Conservation (phyloP, 371 early-diverging fungal genomes). For the Syncephalastrum racemosum region DNA sequence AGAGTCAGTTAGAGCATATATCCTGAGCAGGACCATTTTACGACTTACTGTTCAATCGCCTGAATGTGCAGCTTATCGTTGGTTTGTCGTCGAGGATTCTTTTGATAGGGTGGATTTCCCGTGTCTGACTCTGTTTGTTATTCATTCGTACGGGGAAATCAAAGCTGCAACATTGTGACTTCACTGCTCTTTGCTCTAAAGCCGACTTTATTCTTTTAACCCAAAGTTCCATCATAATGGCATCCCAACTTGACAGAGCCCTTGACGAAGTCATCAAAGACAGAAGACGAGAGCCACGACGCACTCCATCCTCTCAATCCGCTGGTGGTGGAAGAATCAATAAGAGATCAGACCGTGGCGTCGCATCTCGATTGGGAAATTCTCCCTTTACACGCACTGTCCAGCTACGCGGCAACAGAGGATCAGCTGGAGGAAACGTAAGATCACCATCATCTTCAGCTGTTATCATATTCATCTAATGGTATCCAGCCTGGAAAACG, state of each 20-base stretch:
- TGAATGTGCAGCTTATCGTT: too few species aligned
- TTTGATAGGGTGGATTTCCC: too few species aligned
- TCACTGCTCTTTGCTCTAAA: too few species aligned
- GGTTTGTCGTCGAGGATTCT: too few species aligned
- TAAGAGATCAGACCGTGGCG: constrained; percentile 23
- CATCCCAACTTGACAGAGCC: constrained; percentile 45
- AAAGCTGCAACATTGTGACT: too few species aligned
- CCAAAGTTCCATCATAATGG: constrained; percentile 19
- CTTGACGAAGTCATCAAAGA: constrained; percentile 55
- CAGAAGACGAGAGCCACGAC: constrained; percentile 27
- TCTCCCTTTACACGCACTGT: constrained; percentile 38
- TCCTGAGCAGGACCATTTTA: too few species aligned
- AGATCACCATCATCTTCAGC: too few species aligned
- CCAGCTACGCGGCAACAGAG: constrained; percentile 21
- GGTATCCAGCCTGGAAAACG: constrained; percentile 17
- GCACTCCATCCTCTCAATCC: constrained; percentile 12
- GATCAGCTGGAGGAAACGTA: constrained; percentile 4
- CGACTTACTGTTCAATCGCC: too few species aligned
- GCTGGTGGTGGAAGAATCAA: constrained; percentile 24
- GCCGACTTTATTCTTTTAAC: background rate
- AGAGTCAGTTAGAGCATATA: too few species aligned
- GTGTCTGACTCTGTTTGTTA: too few species aligned
- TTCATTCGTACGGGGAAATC: too few species aligned
- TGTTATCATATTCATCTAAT: background rate
- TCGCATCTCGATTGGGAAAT: constrained; percentile 16